Conservation (phyloP, 2,329 filamentous ascomycete species). For the Tolypocladium amazonense region DNA sequence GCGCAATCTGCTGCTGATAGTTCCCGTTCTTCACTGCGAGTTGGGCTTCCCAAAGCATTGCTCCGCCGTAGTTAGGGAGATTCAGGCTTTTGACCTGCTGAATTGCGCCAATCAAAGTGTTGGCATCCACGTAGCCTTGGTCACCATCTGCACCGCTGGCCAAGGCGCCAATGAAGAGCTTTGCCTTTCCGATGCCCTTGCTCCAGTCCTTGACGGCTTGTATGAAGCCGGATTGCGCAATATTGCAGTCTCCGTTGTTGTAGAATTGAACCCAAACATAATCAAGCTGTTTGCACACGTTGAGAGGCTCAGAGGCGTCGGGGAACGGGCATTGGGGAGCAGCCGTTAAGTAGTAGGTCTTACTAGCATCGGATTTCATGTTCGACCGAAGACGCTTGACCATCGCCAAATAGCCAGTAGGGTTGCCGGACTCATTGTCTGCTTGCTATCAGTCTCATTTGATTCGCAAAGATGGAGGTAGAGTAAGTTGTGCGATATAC, state of each 20-base stretch:
- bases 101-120: slow-evolving; percentile 35
- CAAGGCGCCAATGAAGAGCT: slow-evolving; percentile 48
- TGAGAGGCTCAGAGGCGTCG: slow-evolving; percentile 34
- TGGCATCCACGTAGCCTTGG: slow-evolving; percentile 38
- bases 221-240: slow-evolving; percentile 43
- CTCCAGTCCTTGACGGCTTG: slow-evolving; percentile 53
- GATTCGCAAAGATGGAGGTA: background rate
- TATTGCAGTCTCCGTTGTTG: slow-evolving; percentile 52
- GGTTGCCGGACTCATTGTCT: slow-evolving; percentile 47
- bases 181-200: slow-evolving; percentile 45
- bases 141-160: slow-evolving; percentile 38
- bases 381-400: slow-evolving; percentile 40
- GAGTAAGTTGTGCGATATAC: background rate
- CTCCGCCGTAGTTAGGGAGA: slow-evolving; percentile 50
- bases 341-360: background rate
- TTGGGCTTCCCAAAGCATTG: slow-evolving; percentile 59
- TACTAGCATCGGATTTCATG: slow-evolving; percentile 34
- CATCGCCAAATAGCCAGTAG: slow-evolving; percentile 49
- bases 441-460: slow-evolving; percentile 3
- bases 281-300: slow-evolving; percentile 31
- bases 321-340: slow-evolving; percentile 31
- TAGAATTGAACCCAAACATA: slow-evolving; percentile 50
- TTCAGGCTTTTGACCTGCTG: slow-evolving; percentile 31
- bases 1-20: slow-evolving; percentile 7
- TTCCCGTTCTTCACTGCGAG: slow-evolving; percentile 43